A percentile compares a stretch with the other conserved stretches of the same genome.
phyloP scores from a whole-genome alignment of 768 basidiomycete genomes.

The Crassisporium funariophilum region DNA sequence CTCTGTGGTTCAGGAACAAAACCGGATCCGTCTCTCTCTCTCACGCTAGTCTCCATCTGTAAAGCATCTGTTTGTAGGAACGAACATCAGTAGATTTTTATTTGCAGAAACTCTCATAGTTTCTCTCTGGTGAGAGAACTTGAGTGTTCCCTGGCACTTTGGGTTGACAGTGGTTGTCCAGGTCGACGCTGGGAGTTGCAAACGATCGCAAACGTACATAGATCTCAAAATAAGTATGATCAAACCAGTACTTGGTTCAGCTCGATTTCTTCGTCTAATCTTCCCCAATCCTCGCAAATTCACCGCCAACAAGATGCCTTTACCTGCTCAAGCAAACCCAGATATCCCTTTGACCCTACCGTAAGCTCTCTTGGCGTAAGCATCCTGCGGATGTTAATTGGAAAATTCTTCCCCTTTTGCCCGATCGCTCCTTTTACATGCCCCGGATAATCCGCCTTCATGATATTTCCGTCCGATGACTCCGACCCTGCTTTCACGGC shows the following conservation, averaged over 20 bases:
- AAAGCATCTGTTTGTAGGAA: no score
- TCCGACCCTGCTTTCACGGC: neutral
- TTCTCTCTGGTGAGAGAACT: no score
- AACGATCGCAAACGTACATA: no score
- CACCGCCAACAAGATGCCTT: conserved; percentile 29
- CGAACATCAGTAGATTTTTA: no score
- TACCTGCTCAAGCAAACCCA: conserved; percentile 31
- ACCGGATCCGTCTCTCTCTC: conserved; percentile 5
- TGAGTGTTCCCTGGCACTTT: no score
- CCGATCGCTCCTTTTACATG: neutral
- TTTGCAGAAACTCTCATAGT: no score
- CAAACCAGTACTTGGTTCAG: no score
- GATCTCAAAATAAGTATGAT: no score
- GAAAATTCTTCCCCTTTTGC: neutral
- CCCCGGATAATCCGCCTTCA: neutral
- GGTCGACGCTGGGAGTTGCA: no score
- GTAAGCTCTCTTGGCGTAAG: conserved; percentile 15
- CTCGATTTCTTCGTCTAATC: neutral
- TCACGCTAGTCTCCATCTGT: conserved; percentile 8
- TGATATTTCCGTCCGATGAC: neutral
- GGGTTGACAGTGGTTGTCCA: no score
- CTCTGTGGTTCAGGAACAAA: conserved; percentile 17
- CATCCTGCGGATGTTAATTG: neutral
- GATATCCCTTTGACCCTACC: no score
- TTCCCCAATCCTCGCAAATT: conserved; percentile 1